A percentile compares a stretch with the other conserved stretches of the same genome.
Evolutionary conservation across 2,329 filamentous ascomycete species (phyloP).

Genomic region (Polytolypa hystricis): DNA sequence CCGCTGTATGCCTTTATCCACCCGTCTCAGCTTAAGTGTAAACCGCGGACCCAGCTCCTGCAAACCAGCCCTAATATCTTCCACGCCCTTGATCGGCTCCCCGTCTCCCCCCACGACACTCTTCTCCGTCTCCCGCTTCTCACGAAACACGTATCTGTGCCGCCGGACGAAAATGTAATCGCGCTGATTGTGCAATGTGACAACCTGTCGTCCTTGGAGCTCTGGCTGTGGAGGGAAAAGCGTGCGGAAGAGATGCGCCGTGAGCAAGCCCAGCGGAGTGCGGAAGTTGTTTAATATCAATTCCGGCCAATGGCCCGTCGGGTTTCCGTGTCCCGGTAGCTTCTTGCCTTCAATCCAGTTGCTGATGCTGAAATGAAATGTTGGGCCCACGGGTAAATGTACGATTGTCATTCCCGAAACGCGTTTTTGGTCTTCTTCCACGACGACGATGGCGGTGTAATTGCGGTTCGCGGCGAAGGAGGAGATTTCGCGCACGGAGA

Average conservation of each 20-base stretch:
- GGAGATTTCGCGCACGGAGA: slow-evolving; percentile 81
- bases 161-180: slow-evolving; percentile 91
- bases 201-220: slow-evolving; percentile 73
- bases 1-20: slow-evolving; percentile 78
- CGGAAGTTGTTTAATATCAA: slow-evolving; percentile 89
- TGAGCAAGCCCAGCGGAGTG: slow-evolving; percentile 79
- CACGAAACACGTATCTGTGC: slow-evolving; percentile 85
- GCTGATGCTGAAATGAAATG: slow-evolving; percentile 82
- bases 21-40: slow-evolving; percentile 76
- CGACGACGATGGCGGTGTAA: slow-evolving; percentile 72
- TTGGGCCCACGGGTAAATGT: slow-evolving; percentile 73
- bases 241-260: slow-evolving; percentile 71
- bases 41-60: slow-evolving; percentile 81
- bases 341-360: slow-evolving; percentile 86
- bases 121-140: slow-evolving; percentile 80
- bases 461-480: slow-evolving; percentile 70
- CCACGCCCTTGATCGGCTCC: slow-evolving; percentile 70
- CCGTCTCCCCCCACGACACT: slow-evolving; percentile 71
- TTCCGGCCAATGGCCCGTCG: slow-evolving; percentile 84
- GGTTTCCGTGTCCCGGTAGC: slow-evolving; percentile 79
- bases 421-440: slow-evolving; percentile 82
- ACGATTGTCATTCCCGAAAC: slow-evolving; percentile 74
- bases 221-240: slow-evolving; percentile 75
- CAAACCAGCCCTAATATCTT: slow-evolving; percentile 73
- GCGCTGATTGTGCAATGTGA: slow-evolving; percentile 88